Evolutionary conservation across 2,329 filamentous ascomycete genomes (phyloP).

Genomic region (Aureobasidium pullulans): DNA sequence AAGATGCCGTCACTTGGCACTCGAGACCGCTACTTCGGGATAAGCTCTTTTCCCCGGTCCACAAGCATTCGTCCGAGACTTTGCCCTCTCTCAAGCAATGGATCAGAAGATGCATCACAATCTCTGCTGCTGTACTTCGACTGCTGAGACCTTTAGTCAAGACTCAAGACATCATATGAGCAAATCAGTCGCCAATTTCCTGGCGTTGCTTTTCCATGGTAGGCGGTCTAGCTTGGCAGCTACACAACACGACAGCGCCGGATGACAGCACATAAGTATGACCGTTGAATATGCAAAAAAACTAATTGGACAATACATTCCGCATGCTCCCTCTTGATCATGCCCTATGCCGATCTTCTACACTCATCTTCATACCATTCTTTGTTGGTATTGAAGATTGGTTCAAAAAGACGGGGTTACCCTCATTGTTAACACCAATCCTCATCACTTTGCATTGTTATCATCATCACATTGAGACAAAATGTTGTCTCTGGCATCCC

Average conservation of each 20-base stretch:
- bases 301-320: slow-evolving; percentile 2
- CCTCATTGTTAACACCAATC: background rate
- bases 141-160: background rate
- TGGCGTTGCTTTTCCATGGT: background rate
- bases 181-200: background rate
- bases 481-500: slow-evolving; percentile 17
- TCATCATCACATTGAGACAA: background rate
- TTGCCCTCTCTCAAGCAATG: background rate
- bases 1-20: slow-evolving; percentile 4
- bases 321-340: slow-evolving; percentile 7
- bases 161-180: background rate
- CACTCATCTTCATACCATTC: background rate
- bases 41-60: background rate
- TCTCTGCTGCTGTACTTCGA: background rate
- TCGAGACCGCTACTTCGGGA: background rate
- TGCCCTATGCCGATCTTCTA: slow-evolving; percentile 6
- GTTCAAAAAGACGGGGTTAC: background rate
- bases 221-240: slow-evolving; percentile 1
- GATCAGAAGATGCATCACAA: background rate
- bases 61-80: background rate
- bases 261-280: slow-evolving; percentile 13
- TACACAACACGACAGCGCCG: background rate
- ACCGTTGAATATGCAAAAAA: slow-evolving; percentile 3
- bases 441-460: background rate
- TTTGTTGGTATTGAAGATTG: background rate